A percentile compares a stretch with the other conserved stretches of the same genome.
Evolutionary conservation across 1,284 basidiomycete genomes (phyloP).

Genomic region (Megacollybia platyphylla): DNA sequence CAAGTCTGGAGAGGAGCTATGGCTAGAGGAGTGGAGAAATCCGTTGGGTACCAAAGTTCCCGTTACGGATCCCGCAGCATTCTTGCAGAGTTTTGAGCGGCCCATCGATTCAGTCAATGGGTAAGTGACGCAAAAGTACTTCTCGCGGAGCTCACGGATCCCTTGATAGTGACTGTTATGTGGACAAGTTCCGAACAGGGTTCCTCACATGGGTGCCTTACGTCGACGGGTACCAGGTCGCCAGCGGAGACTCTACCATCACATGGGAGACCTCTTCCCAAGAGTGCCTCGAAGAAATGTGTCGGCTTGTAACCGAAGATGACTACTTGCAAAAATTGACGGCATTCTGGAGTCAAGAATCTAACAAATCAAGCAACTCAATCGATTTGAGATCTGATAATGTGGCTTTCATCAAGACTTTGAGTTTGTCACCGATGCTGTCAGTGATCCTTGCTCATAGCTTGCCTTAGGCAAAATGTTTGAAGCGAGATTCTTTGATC

Average conservation of each 20-base stretch:
- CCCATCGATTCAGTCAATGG: slow-evolving; percentile 20
- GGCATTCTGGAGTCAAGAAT: slow-evolving; percentile 65
- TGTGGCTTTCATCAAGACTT: slow-evolving; percentile 51
- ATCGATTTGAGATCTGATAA: slow-evolving; percentile 58
- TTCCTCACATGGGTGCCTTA: slow-evolving; percentile 76
- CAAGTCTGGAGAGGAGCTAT: slow-evolving; percentile 54
- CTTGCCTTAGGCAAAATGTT: slow-evolving; percentile 48
- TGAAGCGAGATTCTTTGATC: slow-evolving; percentile 39
- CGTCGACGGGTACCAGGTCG: slow-evolving; percentile 56
- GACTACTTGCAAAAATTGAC: slow-evolving; percentile 52
- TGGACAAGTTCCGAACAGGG: slow-evolving; percentile 77
- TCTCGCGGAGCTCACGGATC: neutral
- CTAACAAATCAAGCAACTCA: slow-evolving; percentile 32
- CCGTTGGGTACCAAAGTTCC: slow-evolving; percentile 50
- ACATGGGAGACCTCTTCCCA: slow-evolving; percentile 57
- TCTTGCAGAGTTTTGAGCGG: slow-evolving; percentile 31
- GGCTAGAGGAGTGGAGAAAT: slow-evolving; percentile 72
- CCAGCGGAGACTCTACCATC: slow-evolving; percentile 33
- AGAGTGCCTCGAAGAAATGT: slow-evolving; percentile 49
- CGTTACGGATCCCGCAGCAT: slow-evolving; percentile 33
- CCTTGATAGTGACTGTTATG: slow-evolving; percentile 30
- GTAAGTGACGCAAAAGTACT: slow-evolving; percentile 16
- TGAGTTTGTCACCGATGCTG: slow-evolving; percentile 28
- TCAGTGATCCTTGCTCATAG: neutral
- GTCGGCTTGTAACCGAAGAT: slow-evolving; percentile 29